Percentiles rank a stretch among this genome's conserved stretches.
Conservation (phyloP, 257 asterid species). For the Cinchona pubescens region DNA sequence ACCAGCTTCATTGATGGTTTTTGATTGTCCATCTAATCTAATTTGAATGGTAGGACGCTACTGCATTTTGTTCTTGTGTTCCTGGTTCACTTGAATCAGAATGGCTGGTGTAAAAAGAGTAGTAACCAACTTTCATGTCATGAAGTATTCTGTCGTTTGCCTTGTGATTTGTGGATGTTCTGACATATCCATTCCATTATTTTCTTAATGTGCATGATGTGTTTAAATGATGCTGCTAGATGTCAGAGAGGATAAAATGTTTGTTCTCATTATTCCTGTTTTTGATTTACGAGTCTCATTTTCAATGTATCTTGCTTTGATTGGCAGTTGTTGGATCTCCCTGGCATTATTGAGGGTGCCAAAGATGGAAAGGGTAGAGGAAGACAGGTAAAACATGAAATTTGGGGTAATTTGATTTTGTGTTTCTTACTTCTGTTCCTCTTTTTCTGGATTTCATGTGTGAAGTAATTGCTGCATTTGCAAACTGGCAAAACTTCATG, state of each 20-base stretch:
- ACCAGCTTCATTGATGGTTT: not conserved
- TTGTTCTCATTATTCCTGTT: not conserved
- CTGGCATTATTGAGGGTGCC: constrained; percentile 99
- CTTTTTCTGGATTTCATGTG: not conserved
- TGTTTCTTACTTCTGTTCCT: not conserved
- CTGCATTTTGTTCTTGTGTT: not conserved
- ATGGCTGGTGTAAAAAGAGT: not conserved
- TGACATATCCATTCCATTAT: not conserved
- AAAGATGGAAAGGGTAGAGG: constrained; percentile 99
- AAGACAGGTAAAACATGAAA: constrained; percentile 68
- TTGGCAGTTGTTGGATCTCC: constrained; percentile 88
- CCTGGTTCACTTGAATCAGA: not conserved
- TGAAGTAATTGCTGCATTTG: constrained; percentile 1
- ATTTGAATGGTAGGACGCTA: not conserved
- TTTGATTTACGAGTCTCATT: constrained; percentile 2
- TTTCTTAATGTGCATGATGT: not conserved
- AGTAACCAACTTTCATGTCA: not conserved
- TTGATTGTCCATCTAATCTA: not conserved
- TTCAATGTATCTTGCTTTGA: constrained; percentile 20
- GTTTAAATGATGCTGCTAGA: not conserved
- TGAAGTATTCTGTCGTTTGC: not conserved
- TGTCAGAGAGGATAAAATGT: not conserved
- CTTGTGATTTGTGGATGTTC: not conserved
- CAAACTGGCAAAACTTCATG: not conserved
- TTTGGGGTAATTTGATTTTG: not conserved